Evolutionary conservation across 1,139 yeast genomes (phyloP).

Genomic region (Torulaspora pretoriensis): DNA sequence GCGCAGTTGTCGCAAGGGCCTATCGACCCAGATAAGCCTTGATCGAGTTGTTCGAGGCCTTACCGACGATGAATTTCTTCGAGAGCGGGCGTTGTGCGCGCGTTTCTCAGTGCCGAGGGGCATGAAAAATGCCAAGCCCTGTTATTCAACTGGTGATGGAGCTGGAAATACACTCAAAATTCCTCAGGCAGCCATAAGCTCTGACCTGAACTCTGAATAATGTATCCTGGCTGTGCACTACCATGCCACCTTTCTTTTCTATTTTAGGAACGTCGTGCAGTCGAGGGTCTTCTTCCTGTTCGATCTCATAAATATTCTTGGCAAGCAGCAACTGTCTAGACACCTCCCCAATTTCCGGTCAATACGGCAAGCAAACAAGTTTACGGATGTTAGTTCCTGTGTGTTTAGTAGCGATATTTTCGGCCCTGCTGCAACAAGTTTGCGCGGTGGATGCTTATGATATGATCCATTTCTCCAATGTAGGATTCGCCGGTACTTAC

Average conservation of each 20-base stretch:
- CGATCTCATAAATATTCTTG: background rate
- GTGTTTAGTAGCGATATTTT: background rate
- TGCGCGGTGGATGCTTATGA: slow-evolving; percentile 32
- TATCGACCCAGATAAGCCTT: background rate
- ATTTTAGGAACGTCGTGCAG: background rate
- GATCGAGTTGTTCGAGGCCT: background rate
- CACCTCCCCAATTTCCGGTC: background rate
- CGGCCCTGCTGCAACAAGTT: slow-evolving; percentile 6
- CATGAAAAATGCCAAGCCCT: slow-evolving; percentile 1
- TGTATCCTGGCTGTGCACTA: background rate
- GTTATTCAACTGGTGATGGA: background rate
- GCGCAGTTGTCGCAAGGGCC: background rate
- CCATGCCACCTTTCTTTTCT: background rate
- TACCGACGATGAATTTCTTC: background rate
- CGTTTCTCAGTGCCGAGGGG: background rate
- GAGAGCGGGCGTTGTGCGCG: background rate
- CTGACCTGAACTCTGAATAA: background rate
- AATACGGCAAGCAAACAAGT: background rate
- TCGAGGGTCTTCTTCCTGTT: background rate
- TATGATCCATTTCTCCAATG: slow-evolving; percentile 50
- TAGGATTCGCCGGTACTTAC: slow-evolving; percentile 66
- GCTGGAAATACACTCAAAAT: background rate
- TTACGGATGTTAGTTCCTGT: slow-evolving; percentile 1
- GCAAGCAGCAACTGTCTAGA: background rate
- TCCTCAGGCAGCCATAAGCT: background rate